These are phyloP conservation scores for Platanthera zijinensis DNA, from an alignment of 106 monocot species.

Conservation along the genomic window DNA sequence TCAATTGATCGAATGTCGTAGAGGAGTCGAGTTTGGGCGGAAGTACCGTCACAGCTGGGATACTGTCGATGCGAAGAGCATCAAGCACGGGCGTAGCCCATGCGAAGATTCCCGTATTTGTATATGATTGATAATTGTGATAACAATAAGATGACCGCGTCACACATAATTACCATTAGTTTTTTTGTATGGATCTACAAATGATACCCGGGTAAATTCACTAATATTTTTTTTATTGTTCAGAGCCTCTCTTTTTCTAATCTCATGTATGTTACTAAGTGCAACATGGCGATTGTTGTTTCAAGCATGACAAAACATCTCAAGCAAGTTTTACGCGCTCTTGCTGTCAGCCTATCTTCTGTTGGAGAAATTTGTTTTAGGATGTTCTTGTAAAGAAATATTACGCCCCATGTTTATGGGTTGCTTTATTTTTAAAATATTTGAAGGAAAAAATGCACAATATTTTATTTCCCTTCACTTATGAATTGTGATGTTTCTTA, in stretches of 20 bases:
- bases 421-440: neutral
- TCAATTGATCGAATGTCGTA: too few relatives aligned
- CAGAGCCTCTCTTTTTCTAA: constrained; percentile 78
- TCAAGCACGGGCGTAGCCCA: too few relatives aligned
- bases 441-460: neutral
- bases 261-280: constrained; percentile 92
- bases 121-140: too few relatives aligned
- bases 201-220: neutral
- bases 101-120: too few relatives aligned
- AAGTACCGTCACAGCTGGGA: too few relatives aligned
- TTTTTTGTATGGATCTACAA: neutral
- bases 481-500: neutral
- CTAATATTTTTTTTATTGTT: neutral
- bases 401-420: neutral
- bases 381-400: neutral
- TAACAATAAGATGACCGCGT: too few relatives aligned
- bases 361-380: neutral
- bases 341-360: constrained; percentile 52
- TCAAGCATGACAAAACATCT: constrained; percentile 86
- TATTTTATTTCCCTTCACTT: neutral
- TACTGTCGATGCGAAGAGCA: too few relatives aligned
- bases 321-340: constrained; percentile 73
- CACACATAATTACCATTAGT: too few relatives aligned
- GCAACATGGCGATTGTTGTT: constrained; percentile 90
- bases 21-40: too few relatives aligned